Base-by-base conservation (phyloP, 2,329 filamentous ascomycete genomes). In the Clonostachys sp. region DNA sequence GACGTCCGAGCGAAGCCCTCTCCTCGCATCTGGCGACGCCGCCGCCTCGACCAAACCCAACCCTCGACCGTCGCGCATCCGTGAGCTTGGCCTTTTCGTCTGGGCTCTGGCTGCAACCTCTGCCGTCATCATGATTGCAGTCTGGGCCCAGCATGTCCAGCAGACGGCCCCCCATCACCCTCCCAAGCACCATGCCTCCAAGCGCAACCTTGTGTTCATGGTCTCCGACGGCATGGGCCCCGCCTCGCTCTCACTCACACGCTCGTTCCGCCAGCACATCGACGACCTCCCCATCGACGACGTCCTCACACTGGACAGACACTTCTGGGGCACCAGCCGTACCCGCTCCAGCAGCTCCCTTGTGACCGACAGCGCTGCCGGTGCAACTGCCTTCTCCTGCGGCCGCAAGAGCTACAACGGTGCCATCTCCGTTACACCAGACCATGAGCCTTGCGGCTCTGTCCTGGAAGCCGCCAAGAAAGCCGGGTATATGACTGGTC, bases 201-300 rank as follows among this genome's bases (percentile, higher is more conserved):
- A 97, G 75, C 81, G 89, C 47, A 99, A 97, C 67, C 76, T 99
- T 46, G 86, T 99, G 58, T 97, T 99, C 74, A 99, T 99, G 94
- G 92, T 99, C 36, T 96, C 90, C 1, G 94, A 99, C 65, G 94
- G 94, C 60, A 99, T 99, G 94, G 94, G 94, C 0, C 94, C 94
- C 8, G 89, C 94, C 9, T 92, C 89, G 57, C 76, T 99, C 46
- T 87, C 87, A 24, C 68, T 99, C 63, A 96, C 94, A 7, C 80
- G 94, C 48, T 88, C 84, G 61, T 99, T 87, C 71, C 83, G 88
- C 55, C 94, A 99, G 66, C 80, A 86, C 56, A 77, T 84, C 47
- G 78, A 88, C 38, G 81, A 78, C 6, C 75, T 95, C n/a, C 84
- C 89, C 1, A 80, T 80, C 55, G 80, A 85, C 57, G 83, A 96